Base-by-base conservation (phyloP, 1,284 basidiomycete genomes). In the Apiotrichum akiyoshidainum region DNA sequence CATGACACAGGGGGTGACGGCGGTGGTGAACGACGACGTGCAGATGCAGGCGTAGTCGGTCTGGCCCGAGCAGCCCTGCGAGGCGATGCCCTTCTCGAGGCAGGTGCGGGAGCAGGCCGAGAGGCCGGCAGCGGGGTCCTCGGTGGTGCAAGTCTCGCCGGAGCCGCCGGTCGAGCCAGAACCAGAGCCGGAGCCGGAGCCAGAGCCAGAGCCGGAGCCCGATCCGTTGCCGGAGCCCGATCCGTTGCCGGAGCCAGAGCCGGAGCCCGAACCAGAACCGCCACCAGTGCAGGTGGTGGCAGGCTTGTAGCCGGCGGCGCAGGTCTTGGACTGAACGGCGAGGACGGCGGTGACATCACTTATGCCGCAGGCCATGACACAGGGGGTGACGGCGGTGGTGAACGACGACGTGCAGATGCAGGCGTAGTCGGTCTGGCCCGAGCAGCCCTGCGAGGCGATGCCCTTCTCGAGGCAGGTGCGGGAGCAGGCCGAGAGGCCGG, bases 41-140 rank as follows among this genome's bases (percentile, higher is more conserved):
- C 55, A 57, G 31, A 57, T n/a, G 39, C 55, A 57, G 11, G 26
- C 35, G 7, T 16, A 17, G 44, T 57, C 55, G 45, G 46, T 22
- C 12, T 31, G 33, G 16, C 22, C 35, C 17, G 40, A 22, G 49
- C 55, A 57, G 21, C 14, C 14, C 12, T 11, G 12, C 2, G 37
- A 13, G 10, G 14, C 37, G 37, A 37, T 16, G 11, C 12, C 37
- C 37, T 37, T 5, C 12, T 37, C 37, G 14, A 37, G 37, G 37
- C 37, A 37, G 37, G 37, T 37, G 12, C 14, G 11, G 5, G 37
- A 11, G 37, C 37, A 37, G 37, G 37, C 3, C 37, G 37, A 37
- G 14, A 37, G 37, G 14, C 37, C 37, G 37, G 37, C 37, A 11
- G 37, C 14, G 14, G 37, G 37, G 37, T 37, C 37, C 12, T 37